A percentile compares a stretch with the other conserved stretches of the same genome.
Conservation (phyloP, 345 rosid genomes). For the Hibiscus tridactylites region DNA sequence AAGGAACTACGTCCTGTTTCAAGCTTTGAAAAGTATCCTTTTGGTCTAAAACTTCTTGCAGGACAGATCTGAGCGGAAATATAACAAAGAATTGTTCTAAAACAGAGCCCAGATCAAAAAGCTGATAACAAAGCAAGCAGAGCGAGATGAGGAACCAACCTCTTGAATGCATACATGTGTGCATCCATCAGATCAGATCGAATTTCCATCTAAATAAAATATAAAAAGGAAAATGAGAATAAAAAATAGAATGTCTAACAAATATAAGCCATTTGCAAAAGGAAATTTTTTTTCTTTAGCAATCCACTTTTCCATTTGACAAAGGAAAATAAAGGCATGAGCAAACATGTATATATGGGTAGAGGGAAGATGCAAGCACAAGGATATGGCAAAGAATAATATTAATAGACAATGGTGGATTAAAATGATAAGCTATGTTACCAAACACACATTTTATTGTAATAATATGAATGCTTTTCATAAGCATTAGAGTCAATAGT, state of each 20-base stretch:
- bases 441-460: neutral
- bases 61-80: constrained; percentile 47
- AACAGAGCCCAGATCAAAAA: no score
- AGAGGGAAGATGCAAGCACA: neutral
- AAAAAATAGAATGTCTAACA: neutral
- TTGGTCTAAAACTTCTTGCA: constrained; percentile 59
- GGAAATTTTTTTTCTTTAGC: neutral
- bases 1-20: constrained; percentile 80
- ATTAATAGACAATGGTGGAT: neutral
- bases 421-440: neutral
- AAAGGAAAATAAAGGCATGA: neutral
- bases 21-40: constrained; percentile 72
- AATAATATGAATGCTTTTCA: neutral
- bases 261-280: constrained; percentile 4
- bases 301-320: neutral
- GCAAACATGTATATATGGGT: neutral
- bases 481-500: neutral
- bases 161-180: constrained; percentile 94
- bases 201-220: constrained; percentile 70
- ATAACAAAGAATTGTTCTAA: neutral
- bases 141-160: constrained; percentile 34
- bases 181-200: constrained; percentile 94
- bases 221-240: constrained; percentile 14
- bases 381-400: neutral
- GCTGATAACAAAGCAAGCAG: constrained; percentile 2